Evolutionary conservation across 345 rosid genomes (phyloP), one percentile per base, ranked within the genome.

Genomic region (Corchorus capsularis): DNA sequence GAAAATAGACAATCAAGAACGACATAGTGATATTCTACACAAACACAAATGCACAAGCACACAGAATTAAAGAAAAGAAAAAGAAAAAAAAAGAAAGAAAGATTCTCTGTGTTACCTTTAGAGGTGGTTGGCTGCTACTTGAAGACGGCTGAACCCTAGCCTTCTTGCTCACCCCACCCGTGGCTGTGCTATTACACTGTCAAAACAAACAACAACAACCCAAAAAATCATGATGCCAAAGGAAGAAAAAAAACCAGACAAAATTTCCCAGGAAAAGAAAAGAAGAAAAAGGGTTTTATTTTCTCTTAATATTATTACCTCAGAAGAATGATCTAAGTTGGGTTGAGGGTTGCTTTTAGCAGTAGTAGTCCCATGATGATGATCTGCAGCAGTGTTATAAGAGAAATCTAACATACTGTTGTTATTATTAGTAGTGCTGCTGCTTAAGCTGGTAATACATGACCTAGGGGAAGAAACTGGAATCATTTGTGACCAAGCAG

Each of bases 141-240:
- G 82, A 54, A 50, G 82, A 61, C 53, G 80, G 59, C 66, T 83
- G 83, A 85, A 87, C 86, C 87, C 90, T 87, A 78, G 90, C 80
- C 67, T 87, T 85, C 84, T 87, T 87, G 19, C 75, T 74, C 59
- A 59, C 81, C 66, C 85, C 86, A 43, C 88, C 87, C 0, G 76
- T 52, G 79, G 73, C 75, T 50, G 83, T 77, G 81, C 83, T 85
- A 57, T 87, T 83, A 75, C 86, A 80, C 90, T 87, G 69, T 53
- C 53, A 34, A 19, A 76, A 13, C 27, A 27, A 27, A 27, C 27
- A 27, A 27, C 27, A 27, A 27, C 27, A 3, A 71, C 45, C 47
- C 43, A 56, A 22, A 27, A 78, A 27, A 9, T 41, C 56, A 41
- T 15, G 16, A 6, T 0, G 0, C 7, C 8, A 9, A 0, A 46